These are phyloP conservation scores for Aristolochia contorta DNA, from an alignment of 164 flowering plant species.

Conservation along the genomic window DNA sequence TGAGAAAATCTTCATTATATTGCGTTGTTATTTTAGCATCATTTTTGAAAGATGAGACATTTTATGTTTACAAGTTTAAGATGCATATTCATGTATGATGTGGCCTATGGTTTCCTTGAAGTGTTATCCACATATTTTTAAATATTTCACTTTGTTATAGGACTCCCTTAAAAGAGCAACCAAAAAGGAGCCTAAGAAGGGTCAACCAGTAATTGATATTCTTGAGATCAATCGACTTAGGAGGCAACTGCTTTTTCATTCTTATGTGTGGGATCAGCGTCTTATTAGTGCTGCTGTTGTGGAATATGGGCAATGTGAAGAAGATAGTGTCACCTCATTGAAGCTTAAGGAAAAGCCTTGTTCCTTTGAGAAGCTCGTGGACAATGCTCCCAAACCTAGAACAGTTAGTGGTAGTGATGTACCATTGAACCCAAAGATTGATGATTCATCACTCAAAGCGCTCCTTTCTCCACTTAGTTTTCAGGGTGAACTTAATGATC, in stretches of 20 bases:
- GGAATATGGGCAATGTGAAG: constrained; percentile 20
- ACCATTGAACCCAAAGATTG: constrained; percentile 21
- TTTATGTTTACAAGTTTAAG: too few relatives aligned
- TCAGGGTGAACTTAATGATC: constrained; percentile 14
- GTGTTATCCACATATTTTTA: too few relatives aligned
- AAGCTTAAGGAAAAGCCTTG: constrained; percentile 30
- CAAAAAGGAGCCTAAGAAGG: constrained; percentile 39
- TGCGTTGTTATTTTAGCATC: too few relatives aligned
- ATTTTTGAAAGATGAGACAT: too few relatives aligned
- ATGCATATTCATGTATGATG: too few relatives aligned
- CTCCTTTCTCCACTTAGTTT: constrained; percentile 4
- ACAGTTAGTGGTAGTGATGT: constrained; percentile 24
- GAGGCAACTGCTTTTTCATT: constrained; percentile 71
- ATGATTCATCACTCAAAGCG: constrained; percentile 8
- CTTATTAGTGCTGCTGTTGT: constrained; percentile 48
- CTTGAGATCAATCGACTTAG: constrained; percentile 71
- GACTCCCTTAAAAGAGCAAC: constrained; percentile 48
- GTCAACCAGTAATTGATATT: constrained; percentile 65
- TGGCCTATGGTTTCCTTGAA: too few relatives aligned
- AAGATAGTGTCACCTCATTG: constrained; percentile 9
- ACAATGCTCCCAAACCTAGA: constrained; percentile 14
- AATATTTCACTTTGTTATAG: constrained; percentile 24
- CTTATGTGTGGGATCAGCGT: constrained; percentile 85
- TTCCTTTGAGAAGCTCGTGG: constrained; percentile 25
- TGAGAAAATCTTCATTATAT: too few relatives aligned